Base-by-base conservation (phyloP, 176 grass and related monocot species). In the Aegilops umbellulata region DNA sequence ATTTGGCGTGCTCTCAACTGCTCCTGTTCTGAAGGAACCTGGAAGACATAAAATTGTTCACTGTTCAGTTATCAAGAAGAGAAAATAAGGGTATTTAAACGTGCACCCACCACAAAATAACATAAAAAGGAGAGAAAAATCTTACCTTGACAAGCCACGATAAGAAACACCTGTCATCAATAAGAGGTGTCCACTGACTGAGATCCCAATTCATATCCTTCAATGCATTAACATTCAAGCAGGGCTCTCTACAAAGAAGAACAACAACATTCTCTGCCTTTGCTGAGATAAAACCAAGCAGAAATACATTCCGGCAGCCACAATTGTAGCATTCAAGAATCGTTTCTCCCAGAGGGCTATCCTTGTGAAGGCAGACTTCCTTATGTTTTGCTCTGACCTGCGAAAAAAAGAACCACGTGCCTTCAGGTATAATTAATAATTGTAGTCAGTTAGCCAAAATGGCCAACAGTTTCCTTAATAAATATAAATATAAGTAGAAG, bases 181-280 rank as follows among this genome's bases (percentile, higher is more conserved):
- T 99, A 84, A 99, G 97, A 79, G 97, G 97, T 63, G 92, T 97
- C 97, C 97, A 99, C 74, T 99, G 97, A 82, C 92, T 97, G 47
- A 99, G 87, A 86, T 99, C 97, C 97, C 97, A 99, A 78, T 97
- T 97, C 97, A 97, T 99, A 66, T 97, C 97, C 85, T 99, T 99
- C 69, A 97, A 87, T 60, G 94, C 97, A 88, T 99, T 97, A 68
- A 99, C 97, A 88, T 84, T 99, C 89, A 99, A 79, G 79, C 97
- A 99, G n/a, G 97, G 97, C 38, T 97, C 97, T 99, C 97, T 90
- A 82, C 97, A 99, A 76, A 99, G 86, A 51, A 99, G 87, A 86
- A 99, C 97, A 34, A 99, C 97, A 60, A 97, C 94, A 69, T 95
- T 99, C 79, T 99, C 97, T 75, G 97, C 86, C 78, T 92, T 99